Percentiles rank a stretch among this genome's conserved stretches.
These are phyloP conservation scores for Ganoderma sinense DNA, from an alignment of 1,284 basidiomycete species.

Conservation along the genomic window DNA sequence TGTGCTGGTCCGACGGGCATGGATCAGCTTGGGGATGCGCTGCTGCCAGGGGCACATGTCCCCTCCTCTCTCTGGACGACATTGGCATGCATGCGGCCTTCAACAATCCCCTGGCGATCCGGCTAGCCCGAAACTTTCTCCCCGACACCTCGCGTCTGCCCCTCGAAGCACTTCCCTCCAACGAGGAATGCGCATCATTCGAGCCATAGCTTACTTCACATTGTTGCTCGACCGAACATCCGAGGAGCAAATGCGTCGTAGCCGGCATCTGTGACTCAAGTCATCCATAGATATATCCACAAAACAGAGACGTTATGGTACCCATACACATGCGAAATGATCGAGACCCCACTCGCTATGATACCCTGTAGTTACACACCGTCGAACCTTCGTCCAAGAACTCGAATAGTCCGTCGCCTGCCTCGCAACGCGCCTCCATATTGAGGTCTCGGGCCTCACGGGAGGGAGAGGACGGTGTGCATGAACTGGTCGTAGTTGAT, in stretches of 20 bases:
- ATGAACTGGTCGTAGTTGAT: conserved; percentile 83
- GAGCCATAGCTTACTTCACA: too few species aligned
- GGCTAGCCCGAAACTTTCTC: too few species aligned
- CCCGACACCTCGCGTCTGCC: too few species aligned
- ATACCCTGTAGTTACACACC: neutral
- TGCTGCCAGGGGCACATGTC: too few species aligned
- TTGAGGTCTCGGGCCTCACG: conserved; percentile 44
- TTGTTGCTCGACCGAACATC: too few species aligned
- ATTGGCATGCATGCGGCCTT: too few species aligned
- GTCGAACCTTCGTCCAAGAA: neutral
- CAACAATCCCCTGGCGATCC: too few species aligned
- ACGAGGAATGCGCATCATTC: too few species aligned
- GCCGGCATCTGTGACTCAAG: neutral
- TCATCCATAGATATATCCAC: neutral
- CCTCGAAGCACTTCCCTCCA: too few species aligned
- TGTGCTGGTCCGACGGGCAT: too few species aligned
- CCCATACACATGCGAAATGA: neutral
- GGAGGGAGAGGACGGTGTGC: conserved; percentile 73
- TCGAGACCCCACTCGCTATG: neutral
- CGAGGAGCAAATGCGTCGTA: neutral
- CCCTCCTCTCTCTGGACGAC: too few species aligned
- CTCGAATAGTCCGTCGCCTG: neutral
- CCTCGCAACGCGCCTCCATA: neutral
- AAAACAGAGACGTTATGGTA: neutral
- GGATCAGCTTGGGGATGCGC: too few species aligned